Evolutionary conservation across 305 asterid species (phyloP).

Genomic region (Coffea humblotiana): DNA sequence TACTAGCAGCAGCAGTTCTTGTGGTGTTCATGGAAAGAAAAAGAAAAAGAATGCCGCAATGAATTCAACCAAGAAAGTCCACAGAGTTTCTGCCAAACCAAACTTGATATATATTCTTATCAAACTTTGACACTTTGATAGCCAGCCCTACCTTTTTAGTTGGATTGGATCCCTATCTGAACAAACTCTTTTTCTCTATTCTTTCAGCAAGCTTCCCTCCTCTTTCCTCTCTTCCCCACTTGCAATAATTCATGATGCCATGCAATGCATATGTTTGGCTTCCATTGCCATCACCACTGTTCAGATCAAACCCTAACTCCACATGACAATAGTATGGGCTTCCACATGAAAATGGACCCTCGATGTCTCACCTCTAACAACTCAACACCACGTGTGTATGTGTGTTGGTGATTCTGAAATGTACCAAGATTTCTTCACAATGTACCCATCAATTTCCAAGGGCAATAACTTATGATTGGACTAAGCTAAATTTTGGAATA

Average conservation of each 20-base stretch:
- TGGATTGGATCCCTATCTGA: constrained; percentile 9
- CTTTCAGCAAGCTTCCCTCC: constrained; percentile 16
- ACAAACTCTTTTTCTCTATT: constrained; percentile 37
- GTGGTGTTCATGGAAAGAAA: background rate
- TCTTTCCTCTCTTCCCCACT: constrained; percentile 11
- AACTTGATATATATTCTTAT: constrained; percentile 32
- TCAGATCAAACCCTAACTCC: constrained; percentile 24
- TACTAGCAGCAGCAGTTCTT: constrained; percentile 8
- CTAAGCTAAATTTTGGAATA: too few species aligned
- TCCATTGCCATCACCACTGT: constrained; percentile 31
- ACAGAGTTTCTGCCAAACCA: constrained; percentile 57
- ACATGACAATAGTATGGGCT: constrained; percentile 60
- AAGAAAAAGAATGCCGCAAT: constrained; percentile 15
- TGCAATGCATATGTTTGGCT: constrained; percentile 29
- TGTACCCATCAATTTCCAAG: too few species aligned
- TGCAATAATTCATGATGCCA: constrained; percentile 41
- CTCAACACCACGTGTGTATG: constrained; percentile 25
- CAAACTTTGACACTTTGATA: constrained; percentile 22
- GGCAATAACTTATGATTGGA: too few species aligned
- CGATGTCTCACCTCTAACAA: background rate
- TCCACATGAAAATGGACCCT: constrained; percentile 55
- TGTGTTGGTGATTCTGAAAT: constrained; percentile 23
- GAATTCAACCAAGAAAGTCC: constrained; percentile 28
- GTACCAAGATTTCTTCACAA: background rate
- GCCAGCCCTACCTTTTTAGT: constrained; percentile 11